phyloP scores from a whole-genome alignment of 441 rosid species.

The Capsella rubella region DNA sequence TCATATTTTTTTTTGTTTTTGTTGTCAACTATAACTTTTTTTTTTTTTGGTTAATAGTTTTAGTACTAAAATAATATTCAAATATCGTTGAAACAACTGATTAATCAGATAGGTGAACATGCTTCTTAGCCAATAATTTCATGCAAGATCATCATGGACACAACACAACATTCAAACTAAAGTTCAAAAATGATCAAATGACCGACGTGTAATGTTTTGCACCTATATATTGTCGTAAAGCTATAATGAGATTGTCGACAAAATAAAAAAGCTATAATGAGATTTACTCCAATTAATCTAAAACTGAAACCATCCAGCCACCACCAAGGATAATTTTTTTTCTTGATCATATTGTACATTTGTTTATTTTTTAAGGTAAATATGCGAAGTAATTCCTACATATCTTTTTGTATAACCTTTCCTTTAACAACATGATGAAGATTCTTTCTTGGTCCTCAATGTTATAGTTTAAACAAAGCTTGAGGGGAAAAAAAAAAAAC shows the following conservation, averaged over 20 bases:
- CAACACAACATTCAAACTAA: not conserved
- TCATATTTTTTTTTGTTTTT: not conserved
- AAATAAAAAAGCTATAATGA: not conserved
- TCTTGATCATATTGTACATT: not conserved
- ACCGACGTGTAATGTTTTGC: not conserved
- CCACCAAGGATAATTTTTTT: not conserved
- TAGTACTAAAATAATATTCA: not conserved
- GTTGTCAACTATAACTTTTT: not conserved
- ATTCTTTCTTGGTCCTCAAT: not conserved
- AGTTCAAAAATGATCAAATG: not conserved
- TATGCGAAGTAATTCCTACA: not conserved
- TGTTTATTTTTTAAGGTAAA: not conserved
- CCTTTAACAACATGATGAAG: not conserved
- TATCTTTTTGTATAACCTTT: not conserved
- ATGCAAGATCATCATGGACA: not conserved
- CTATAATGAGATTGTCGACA: not conserved
- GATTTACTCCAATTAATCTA: not conserved
- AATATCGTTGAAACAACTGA: not conserved
- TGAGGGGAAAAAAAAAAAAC: not conserved
- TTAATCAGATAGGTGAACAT: not conserved
- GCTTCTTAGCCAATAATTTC: not conserved
- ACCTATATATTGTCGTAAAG: not conserved
- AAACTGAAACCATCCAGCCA: not conserved
- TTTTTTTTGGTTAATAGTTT: not conserved
- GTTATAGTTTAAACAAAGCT: not conserved